These are phyloP conservation scores for Microdochium bolleyi DNA, from an alignment of 2,329 filamentous ascomycete genomes.

Conservation along the genomic window DNA sequence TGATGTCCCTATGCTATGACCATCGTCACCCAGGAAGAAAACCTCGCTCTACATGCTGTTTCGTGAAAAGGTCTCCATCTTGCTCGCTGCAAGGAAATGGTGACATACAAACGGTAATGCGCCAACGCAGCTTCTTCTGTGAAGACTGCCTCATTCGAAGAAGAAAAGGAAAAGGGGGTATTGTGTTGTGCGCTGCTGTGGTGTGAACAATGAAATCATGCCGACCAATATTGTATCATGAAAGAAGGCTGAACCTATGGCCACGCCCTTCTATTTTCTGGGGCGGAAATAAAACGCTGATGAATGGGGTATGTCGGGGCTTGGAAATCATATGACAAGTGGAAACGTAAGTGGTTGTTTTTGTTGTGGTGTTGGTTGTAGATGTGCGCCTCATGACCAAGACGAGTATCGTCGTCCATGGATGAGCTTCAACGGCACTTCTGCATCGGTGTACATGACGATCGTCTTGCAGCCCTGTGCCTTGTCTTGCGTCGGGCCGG, in stretches of 20 bases:
- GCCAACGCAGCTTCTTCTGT: too few species aligned
- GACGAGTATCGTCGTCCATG: not conserved
- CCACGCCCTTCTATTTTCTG: not conserved
- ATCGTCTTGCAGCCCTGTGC: not conserved
- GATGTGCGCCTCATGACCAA: not conserved
- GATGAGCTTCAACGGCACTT: not conserved
- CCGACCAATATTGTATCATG: not conserved
- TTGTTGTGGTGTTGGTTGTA: not conserved
- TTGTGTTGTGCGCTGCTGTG: not conserved
- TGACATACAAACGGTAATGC: too few species aligned
- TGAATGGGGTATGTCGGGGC: constrained; percentile 1
- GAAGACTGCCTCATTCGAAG: too few species aligned
- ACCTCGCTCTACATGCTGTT: too few species aligned
- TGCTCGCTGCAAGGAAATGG: not conserved
- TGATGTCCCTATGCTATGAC: too few species aligned
- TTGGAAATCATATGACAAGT: not conserved
- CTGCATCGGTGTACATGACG: not conserved
- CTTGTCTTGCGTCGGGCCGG: not conserved
- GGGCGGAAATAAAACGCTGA: not conserved
- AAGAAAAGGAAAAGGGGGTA: not conserved
- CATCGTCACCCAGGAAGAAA: too few species aligned
- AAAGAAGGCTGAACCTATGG: not conserved
- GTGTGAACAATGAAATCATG: not conserved
- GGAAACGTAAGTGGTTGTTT: not conserved
- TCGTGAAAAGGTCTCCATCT: too few species aligned